Evolutionary conservation across 129 eudicot genomes (phyloP), one percentile per base, ranked within the genome.

Genomic region (Pseudognaphalium luteoalbum): DNA sequence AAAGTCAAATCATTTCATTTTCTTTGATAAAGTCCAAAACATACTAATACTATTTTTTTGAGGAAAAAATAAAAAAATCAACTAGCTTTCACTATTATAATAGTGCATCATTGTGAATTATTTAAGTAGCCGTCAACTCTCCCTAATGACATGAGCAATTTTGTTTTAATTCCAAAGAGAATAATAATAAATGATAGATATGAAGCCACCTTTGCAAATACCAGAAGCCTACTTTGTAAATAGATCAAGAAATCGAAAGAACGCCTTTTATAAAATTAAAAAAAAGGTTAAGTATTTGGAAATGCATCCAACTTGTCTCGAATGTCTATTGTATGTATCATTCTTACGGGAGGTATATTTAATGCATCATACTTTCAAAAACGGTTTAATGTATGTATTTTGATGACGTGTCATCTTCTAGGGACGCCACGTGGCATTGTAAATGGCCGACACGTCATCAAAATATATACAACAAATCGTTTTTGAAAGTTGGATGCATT

Each of bases 101-200:
- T 67, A 33, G 34, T 16, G 41, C 69, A 70, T 70, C 32, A 60
- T 60, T 60, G 64, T 20, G 14, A 70, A 62, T 39, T 41, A 5
- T 29, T 78, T 64, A 63, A 63, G 15, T 33, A 30, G 20, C 6
- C 22, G 78, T 79, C 83, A 79, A 79, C 83, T 54, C n/a, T 72
- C 30, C 15, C 59, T 72, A 6, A 54, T 72, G 78, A 79, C 78
- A 72, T 2, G 61, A 35, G 74, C 83, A 79, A 15, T 5, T 25
- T 17, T 62, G 19, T 71, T 32, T 78, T n/a, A n/a, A n/a, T n/a
- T n/a, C n/a, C n/a, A 44, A 0, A 28, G 16, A 7, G 17, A 1
- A 57, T 34, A 14, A 20, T 12, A 30, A 35, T 33, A 34, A 63
- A 72, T 1, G 14, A 51, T 61, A 15, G 10, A 12, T 19, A 12